Percentiles rank a stretch among this genome's conserved stretches.
Conservation (phyloP, 2,329 filamentous ascomycete genomes). For the Penicillium concentricum region DNA sequence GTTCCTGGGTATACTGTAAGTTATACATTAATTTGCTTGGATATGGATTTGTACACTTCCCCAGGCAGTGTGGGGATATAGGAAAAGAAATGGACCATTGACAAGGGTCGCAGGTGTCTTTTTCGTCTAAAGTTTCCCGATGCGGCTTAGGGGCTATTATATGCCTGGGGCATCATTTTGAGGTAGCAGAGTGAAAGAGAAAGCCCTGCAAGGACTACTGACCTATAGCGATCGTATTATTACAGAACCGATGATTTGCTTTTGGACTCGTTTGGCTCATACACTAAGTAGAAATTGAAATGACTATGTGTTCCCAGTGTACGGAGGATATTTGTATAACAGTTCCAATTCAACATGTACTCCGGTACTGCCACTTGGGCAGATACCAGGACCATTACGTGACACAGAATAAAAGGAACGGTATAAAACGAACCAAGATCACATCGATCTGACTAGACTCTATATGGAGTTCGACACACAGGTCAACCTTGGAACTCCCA, state of each 20-base stretch:
- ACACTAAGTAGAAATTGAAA: not conserved
- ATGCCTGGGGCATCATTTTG: not conserved
- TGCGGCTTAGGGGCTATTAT: not conserved
- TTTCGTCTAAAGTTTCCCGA: slow-evolving; percentile 2
- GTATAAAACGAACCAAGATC: not conserved
- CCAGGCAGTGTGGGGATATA: not conserved
- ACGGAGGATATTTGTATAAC: not conserved
- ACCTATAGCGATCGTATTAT: not conserved
- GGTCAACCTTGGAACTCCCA: not conserved
- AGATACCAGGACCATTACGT: not conserved
- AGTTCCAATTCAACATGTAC: not conserved
- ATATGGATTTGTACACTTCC: not conserved
- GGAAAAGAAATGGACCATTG: not conserved
- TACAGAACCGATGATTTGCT: not conserved
- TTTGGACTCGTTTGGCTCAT: not conserved
- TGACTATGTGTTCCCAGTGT: not conserved
- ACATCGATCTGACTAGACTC: not conserved
- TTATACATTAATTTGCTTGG: not conserved
- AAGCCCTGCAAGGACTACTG: not conserved
- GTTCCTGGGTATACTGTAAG: not conserved
- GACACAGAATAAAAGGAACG: not conserved
- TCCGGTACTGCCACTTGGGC: not conserved
- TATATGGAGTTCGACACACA: not conserved
- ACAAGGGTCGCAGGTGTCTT: not conserved
- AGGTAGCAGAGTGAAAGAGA: not conserved